Evolutionary conservation across 306 rosid species (phyloP).

Genomic region (Prunus mira): DNA sequence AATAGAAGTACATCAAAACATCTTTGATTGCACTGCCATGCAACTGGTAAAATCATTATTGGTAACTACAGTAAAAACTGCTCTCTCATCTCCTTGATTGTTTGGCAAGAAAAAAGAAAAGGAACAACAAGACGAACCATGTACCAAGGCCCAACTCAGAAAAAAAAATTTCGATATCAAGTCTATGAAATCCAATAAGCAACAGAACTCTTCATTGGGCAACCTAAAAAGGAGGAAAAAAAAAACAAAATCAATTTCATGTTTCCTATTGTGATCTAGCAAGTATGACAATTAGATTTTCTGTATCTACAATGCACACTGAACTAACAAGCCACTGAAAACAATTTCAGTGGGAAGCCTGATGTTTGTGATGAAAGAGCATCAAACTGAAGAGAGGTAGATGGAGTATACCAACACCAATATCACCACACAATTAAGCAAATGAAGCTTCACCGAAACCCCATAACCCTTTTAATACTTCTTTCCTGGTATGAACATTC

Average conservation of each 20-base stretch:
- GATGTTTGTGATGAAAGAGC: conserved; percentile 22
- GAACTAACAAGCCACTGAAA: conserved; percentile 37
- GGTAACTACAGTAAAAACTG: background rate
- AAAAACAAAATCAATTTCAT: background rate
- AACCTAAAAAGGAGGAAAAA: conserved; percentile 15
- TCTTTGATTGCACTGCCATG: no score
- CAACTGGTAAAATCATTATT: background rate
- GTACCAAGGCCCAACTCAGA: background rate
- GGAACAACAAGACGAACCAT: background rate
- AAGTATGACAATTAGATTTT: conserved; percentile 35
- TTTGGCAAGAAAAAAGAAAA: background rate
- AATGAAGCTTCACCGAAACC: conserved; percentile 23
- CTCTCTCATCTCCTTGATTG: background rate
- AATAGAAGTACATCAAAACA: no score
- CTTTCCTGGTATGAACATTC: conserved; percentile 18
- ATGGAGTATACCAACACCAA: conserved; percentile 24
- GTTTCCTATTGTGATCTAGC: conserved; percentile 32
- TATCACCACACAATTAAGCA: conserved; percentile 20
- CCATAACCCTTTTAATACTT: conserved; percentile 19
- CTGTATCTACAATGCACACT: conserved; percentile 62
- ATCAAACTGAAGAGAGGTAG: conserved; percentile 18
- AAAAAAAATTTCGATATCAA: background rate
- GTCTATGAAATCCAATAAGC: conserved; percentile 10
- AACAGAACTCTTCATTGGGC: conserved; percentile 9
- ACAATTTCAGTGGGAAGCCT: conserved; percentile 36